phyloP scores from a whole-genome alignment of 495 filamentous ascomycete genomes.

The Penicillium waksmanii region DNA sequence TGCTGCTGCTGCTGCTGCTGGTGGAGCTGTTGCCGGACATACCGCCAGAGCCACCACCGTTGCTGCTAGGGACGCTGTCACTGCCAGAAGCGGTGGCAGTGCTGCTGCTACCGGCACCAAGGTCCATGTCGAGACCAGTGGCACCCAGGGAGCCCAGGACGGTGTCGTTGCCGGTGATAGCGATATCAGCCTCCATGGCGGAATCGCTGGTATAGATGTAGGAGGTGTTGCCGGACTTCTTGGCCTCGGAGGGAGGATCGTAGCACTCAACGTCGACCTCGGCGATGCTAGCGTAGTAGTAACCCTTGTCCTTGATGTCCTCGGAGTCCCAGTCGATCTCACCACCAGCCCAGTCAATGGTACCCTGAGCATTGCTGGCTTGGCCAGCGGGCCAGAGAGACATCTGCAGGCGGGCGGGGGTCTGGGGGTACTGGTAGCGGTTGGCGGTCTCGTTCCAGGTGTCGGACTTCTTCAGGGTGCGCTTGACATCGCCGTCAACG shows the following conservation, averaged over 20 bases:
- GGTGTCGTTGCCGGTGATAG: slow-evolving; percentile 73
- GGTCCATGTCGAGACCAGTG: slow-evolving; percentile 72
- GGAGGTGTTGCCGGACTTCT: slow-evolving; percentile 60
- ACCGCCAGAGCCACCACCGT: slow-evolving; percentile 38
- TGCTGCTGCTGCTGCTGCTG: slow-evolving; percentile 14
- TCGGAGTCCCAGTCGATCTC: slow-evolving; percentile 81
- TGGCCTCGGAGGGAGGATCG: slow-evolving; percentile 66
- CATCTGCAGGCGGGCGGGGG: slow-evolving; percentile 88
- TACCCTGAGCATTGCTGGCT: slow-evolving; percentile 77
- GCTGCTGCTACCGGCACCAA: slow-evolving; percentile 36
- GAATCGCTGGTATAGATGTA: slow-evolving; percentile 73
- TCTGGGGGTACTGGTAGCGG: slow-evolving; percentile 88
- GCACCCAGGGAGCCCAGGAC: slow-evolving; percentile 79
- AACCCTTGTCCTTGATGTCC: slow-evolving; percentile 80
- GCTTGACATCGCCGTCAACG: slow-evolving; percentile 76
- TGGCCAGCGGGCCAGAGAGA: slow-evolving; percentile 95
- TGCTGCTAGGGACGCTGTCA: slow-evolving; percentile 42
- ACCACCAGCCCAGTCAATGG: slow-evolving; percentile 90
- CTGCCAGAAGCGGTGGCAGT: slow-evolving; percentile 24
- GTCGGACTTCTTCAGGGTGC: slow-evolving; percentile 69
- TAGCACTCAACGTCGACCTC: slow-evolving; percentile 86
- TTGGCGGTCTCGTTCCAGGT: slow-evolving; percentile 86
- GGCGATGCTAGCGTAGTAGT: slow-evolving; percentile 84
- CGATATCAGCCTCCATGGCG: slow-evolving; percentile 75
- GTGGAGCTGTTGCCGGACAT: slow-evolving; percentile 24